A percentile compares a stretch with the other conserved stretches of the same genome.
Evolutionary conservation across 306 rosid genomes (phyloP).

Genomic region (Ormosia emarginata): DNA sequence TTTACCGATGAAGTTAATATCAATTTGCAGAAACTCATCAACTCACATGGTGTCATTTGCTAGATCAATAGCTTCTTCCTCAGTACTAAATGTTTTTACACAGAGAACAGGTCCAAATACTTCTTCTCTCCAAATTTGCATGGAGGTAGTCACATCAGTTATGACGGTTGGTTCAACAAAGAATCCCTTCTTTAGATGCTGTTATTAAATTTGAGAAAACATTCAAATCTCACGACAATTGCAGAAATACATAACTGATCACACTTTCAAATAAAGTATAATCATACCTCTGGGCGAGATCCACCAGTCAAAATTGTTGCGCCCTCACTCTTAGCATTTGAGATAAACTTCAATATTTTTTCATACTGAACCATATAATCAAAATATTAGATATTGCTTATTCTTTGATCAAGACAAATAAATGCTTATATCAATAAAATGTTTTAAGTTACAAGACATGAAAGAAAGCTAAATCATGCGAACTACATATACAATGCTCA

Average conservation of each 20-base stretch:
- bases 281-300: slow-evolving; percentile 81
- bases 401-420: background rate
- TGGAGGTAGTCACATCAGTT: slow-evolving; percentile 71
- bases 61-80: slow-evolving; percentile 89
- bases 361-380: slow-evolving; percentile 63
- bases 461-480: slow-evolving; percentile 15
- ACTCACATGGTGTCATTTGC: slow-evolving; percentile 86
- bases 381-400: slow-evolving; percentile 34
- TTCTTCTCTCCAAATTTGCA: slow-evolving; percentile 99
- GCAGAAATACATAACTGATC: background rate
- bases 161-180: slow-evolving; percentile 78
- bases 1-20: background rate
- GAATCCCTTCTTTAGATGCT: slow-evolving; percentile 91
- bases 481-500: background rate
- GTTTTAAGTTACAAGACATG: background rate
- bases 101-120: slow-evolving; percentile 94
- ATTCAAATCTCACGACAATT: background rate
- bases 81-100: slow-evolving; percentile 85
- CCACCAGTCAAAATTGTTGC: slow-evolving; percentile 89
- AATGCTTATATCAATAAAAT: background rate
- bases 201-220: slow-evolving; percentile 29
- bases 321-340: slow-evolving; percentile 89
- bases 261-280: slow-evolving; percentile 12
- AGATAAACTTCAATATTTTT: slow-evolving; percentile 72
- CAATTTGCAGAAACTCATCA: slow-evolving; percentile 5